These are phyloP conservation scores for Boletus patriciae DNA, from an alignment of 768 basidiomycete genomes.

Conservation along the genomic window DNA sequence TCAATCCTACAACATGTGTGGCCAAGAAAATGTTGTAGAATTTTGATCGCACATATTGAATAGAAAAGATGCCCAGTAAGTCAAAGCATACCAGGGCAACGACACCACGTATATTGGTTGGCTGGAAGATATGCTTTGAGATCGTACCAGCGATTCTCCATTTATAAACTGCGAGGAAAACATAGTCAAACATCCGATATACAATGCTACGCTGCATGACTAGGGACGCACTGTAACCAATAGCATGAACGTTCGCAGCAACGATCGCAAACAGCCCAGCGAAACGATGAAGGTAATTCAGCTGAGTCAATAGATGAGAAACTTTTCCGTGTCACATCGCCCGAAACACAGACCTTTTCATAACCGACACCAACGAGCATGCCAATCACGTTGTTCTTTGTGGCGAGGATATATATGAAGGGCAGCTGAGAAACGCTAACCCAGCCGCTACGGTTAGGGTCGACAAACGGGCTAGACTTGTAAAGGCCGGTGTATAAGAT, in stretches of 20 bases:
- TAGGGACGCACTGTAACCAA: slow-evolving; percentile 52
- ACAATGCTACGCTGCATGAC: background rate
- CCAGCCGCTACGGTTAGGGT: slow-evolving; percentile 51
- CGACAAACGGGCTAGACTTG: slow-evolving; percentile 50
- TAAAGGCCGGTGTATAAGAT: slow-evolving; percentile 51
- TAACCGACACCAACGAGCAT: slow-evolving; percentile 61
- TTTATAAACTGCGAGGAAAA: slow-evolving; percentile 48
- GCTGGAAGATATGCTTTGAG: slow-evolving; percentile 32
- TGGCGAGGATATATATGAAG: slow-evolving; percentile 58
- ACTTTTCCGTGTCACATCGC: background rate
- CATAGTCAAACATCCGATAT: background rate
- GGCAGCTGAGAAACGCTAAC: slow-evolving; percentile 61
- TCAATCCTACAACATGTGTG: slow-evolving; percentile 59
- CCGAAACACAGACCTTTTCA: slow-evolving; percentile 49
- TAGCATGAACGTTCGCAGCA: slow-evolving; percentile 55
- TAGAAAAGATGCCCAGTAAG: slow-evolving; percentile 61
- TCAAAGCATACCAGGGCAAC: slow-evolving; percentile 52
- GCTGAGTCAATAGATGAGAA: slow-evolving; percentile 35
- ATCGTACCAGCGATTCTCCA: slow-evolving; percentile 52
- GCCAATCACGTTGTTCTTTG: slow-evolving; percentile 70
- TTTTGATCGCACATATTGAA: slow-evolving; percentile 50
- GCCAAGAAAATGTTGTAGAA: slow-evolving; percentile 66
- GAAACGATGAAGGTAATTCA: slow-evolving; percentile 77
- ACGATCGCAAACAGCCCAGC: slow-evolving; percentile 56
- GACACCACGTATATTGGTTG: slow-evolving; percentile 48